Evolutionary conservation across 257 asterid species (phyloP).

Genomic region (Galeopsis tetrahit): DNA sequence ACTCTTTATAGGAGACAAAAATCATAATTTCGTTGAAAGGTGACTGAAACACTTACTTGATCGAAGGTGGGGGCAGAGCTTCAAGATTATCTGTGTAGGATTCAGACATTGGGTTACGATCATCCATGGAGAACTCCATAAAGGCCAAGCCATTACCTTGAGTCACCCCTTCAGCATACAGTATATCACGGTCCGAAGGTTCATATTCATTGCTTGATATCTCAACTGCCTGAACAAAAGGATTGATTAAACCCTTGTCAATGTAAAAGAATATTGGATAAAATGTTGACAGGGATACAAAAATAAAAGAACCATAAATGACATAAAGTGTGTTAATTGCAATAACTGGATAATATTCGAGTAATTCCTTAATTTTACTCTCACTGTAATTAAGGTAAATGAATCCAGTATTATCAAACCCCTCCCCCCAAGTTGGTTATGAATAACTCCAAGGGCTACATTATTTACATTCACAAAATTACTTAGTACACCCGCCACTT

Average conservation of each 20-base stretch:
- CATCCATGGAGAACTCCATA: slow-evolving; percentile 93
- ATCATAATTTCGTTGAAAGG: background rate
- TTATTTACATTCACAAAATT: no score
- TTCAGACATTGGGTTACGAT: slow-evolving; percentile 96
- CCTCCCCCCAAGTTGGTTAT: background rate
- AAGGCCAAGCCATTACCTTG: slow-evolving; percentile 93
- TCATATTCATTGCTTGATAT: slow-evolving; percentile 95
- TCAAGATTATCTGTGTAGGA: slow-evolving; percentile 81
- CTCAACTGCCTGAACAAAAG: slow-evolving; percentile 73
- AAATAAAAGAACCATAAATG: background rate
- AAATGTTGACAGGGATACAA: background rate
- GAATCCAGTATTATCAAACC: background rate
- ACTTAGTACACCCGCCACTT: no score
- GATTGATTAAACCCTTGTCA: slow-evolving; percentile 10
- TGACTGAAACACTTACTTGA: slow-evolving; percentile 48
- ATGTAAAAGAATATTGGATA: background rate
- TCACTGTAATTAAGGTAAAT: background rate
- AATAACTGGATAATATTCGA: background rate
- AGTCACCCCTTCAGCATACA: slow-evolving; percentile 92
- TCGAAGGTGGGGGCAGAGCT: slow-evolving; percentile 69
- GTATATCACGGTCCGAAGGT: slow-evolving; percentile 88
- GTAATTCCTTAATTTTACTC: background rate
- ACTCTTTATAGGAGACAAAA: background rate
- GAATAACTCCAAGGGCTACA: background rate
- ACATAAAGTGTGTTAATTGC: background rate